These are phyloP conservation scores for Pseudonitzschia pungens DNA, from an alignment of 108 stramenopile species.

Conservation along the genomic window DNA sequence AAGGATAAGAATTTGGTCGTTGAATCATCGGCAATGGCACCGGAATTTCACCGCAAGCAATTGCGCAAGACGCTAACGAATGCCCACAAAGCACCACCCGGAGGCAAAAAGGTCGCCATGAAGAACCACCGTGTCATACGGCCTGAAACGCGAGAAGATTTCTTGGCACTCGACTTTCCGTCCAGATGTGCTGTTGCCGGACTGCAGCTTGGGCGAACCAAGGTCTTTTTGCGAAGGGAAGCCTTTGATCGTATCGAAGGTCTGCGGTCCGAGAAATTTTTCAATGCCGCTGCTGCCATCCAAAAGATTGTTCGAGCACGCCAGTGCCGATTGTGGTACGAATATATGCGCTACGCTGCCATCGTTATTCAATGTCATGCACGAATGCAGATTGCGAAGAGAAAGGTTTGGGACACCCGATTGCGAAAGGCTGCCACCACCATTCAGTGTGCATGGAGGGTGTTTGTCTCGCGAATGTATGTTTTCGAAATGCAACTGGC, in stretches of 20 bases:
- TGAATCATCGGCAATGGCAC: slow-evolving; percentile 70
- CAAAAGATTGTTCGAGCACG: slow-evolving; percentile 72
- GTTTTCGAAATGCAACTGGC: slow-evolving; percentile 52
- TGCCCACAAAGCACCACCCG: slow-evolving; percentile 1
- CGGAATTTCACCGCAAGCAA: slow-evolving; percentile 45
- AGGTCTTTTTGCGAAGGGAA: slow-evolving; percentile 87
- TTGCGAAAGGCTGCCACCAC: slow-evolving; percentile 38
- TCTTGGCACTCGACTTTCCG: slow-evolving; percentile 72
- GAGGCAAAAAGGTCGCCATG: slow-evolving; percentile 21
- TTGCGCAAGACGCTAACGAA: slow-evolving; percentile 12
- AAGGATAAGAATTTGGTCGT: slow-evolving; percentile 56
- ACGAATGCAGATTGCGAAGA: slow-evolving; percentile 48
- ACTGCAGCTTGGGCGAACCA: slow-evolving; percentile 85
- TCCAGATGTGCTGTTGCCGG: slow-evolving; percentile 82
- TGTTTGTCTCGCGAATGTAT: slow-evolving; percentile 44
- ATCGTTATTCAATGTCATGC: slow-evolving; percentile 73
- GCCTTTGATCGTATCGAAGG: slow-evolving; percentile 88
- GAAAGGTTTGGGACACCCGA: slow-evolving; percentile 13
- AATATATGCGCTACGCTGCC: slow-evolving; percentile 51
- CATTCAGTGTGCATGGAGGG: slow-evolving; percentile 64
- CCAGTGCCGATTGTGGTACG: slow-evolving; percentile 49
- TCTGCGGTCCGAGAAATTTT: slow-evolving; percentile 67
- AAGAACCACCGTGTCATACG: slow-evolving; percentile 50
- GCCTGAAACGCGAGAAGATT: slow-evolving; percentile 62
- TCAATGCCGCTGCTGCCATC: slow-evolving; percentile 57